Evolutionary conservation across 2,329 filamentous ascomycete genomes (phyloP), one percentile per base, ranked within the genome.

Genomic region (Fusarium tuaranense): DNA sequence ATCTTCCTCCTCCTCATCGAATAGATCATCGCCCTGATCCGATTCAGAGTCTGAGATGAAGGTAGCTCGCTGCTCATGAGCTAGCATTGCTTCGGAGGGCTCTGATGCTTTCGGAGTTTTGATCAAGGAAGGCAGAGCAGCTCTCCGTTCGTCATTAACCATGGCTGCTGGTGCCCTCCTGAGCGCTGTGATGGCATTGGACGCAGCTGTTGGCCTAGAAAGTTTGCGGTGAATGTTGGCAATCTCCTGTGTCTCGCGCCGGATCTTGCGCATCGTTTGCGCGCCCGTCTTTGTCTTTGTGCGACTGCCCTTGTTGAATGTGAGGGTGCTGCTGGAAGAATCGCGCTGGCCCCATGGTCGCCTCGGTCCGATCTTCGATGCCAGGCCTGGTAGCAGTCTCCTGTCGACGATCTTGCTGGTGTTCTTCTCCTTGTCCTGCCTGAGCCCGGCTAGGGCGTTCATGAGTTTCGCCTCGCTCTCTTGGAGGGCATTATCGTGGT

Each of bases 391-490:
- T 12, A 91, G 80, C 13, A 81, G 80, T 32, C 82, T 85, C 53
- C 84, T 82, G 68, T 89, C 86, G 34, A 93, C 86, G 41, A 94
- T 86, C 68, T 86, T 87, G 69, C 88, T 88, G 16, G 85, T 86
- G 67, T 92, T 90, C 65, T 87, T 86, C 39, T 88, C 86, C 73
- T 90, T 90, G 70, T 90, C 85, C 68, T 89, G 84, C 77, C 88
- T 87, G 71, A 93, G 86, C 16, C 87, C 89, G 16, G 87, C 86
- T 55, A 93, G 84, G 48, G 89, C 88, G 57, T 86, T 86, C 76
- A 86, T 88, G 66, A 95, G 85, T 63, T 86, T 86, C 69, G 87
- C 87, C 68, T 90, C 88, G 74, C 92, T 91, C 70, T 89, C 89
- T 60, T 89, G 86, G 9, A 92, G 86, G 63, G 89, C 86, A 62